Evolutionary conservation across 257 asterid genomes (phyloP).

Genomic region (Plantago major): DNA sequence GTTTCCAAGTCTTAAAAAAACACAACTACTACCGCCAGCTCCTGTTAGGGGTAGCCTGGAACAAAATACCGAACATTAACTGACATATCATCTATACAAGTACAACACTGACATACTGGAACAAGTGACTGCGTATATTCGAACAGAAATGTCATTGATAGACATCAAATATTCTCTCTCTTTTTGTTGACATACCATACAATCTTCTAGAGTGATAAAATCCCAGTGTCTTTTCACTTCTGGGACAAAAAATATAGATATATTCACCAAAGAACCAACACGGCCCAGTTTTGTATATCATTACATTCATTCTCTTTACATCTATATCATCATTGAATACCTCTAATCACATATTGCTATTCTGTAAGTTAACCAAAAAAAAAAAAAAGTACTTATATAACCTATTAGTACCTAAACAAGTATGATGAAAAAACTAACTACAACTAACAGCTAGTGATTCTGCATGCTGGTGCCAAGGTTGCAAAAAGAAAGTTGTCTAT

Average conservation of each 20-base stretch:
- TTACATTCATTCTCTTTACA: constrained; percentile 30
- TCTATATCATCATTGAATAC: constrained; percentile 20
- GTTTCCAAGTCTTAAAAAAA: too few species aligned
- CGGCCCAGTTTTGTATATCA: not conserved
- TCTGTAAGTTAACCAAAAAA: constrained; percentile 19
- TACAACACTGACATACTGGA: too few species aligned
- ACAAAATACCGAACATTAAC: too few species aligned
- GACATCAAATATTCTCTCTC: constrained; percentile 1
- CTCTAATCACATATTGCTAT: constrained; percentile 23
- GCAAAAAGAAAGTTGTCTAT: not conserved
- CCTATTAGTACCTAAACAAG: constrained; percentile 22
- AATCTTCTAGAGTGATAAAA: not conserved
- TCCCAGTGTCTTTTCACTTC: not conserved
- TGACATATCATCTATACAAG: too few species aligned
- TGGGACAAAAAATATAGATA: not conserved
- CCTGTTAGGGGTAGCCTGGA: too few species aligned
- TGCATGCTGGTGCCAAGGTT: constrained; percentile 5
- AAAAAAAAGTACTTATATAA: not conserved
- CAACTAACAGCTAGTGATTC: constrained; percentile 11
- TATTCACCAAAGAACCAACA: constrained; percentile 2
- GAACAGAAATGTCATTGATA: not conserved
- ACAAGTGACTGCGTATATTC: not conserved
- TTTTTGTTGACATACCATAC: not conserved
- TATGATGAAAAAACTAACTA: constrained; percentile 8
- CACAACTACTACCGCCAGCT: too few species aligned